phyloP scores from a whole-genome alignment of 768 basidiomycete species.

The Mycena galopus region DNA sequence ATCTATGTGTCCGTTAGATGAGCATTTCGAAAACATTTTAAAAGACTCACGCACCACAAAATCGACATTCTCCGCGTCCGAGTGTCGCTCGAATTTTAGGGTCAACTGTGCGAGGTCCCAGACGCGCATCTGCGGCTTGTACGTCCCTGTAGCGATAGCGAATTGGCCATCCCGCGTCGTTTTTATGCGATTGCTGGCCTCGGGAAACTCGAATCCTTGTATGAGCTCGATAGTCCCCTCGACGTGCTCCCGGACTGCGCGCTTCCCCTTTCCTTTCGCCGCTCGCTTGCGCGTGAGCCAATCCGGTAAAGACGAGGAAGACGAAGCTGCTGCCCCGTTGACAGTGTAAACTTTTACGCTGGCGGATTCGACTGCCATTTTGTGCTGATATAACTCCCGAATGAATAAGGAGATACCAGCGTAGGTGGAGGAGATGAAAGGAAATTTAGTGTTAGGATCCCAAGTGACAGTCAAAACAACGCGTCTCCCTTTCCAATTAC shows the following conservation, averaged over 20 bases:
- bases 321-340: conserved; percentile 90
- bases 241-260: conserved; percentile 76
- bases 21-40: not conserved
- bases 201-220: conserved; percentile 97
- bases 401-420: conserved; percentile 33
- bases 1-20: conserved; percentile 63
- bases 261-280: conserved; percentile 73
- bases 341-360: conserved; percentile 93
- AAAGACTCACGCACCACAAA: conserved; percentile 89
- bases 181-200: conserved; percentile 92
- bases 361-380: conserved; percentile 52
- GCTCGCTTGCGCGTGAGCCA: conserved; percentile 88
- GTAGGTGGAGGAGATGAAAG: too few relatives aligned
- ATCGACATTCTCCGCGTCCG: conserved; percentile 97
- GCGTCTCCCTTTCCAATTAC: conserved; percentile 3
- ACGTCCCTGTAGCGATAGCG: conserved; percentile 94
- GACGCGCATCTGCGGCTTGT: conserved; percentile 97
- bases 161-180: conserved; percentile 93
- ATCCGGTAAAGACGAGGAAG: conserved; percentile 93
- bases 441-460: too few relatives aligned
- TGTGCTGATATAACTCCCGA: conserved; percentile 24
- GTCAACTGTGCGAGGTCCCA: conserved; percentile 96
- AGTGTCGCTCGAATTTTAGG: conserved; percentile 95
- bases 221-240: conserved; percentile 92
- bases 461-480: too few relatives aligned